Evolutionary conservation across 305 asterid species (phyloP).

Genomic region (Ilex paraguariensis): DNA sequence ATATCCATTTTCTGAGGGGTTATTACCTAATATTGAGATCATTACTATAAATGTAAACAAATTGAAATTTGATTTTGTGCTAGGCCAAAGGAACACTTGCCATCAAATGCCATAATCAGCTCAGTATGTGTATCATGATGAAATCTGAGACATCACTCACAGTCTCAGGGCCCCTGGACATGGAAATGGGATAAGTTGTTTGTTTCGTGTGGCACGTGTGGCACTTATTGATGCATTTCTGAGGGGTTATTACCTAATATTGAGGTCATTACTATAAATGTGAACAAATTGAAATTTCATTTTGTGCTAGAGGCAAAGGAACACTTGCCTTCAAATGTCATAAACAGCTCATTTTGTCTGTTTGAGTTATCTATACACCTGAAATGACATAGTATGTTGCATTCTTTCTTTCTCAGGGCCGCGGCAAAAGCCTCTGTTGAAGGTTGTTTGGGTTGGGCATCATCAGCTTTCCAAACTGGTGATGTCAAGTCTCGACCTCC

Average conservation of each 20-base stretch:
- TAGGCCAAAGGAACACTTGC: not conserved
- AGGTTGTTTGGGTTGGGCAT: slow-evolving; percentile 36
- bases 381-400: not conserved
- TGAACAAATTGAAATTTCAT: too few relatives aligned
- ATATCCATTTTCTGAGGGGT: too few relatives aligned
- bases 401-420: slow-evolving; percentile 34
- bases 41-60: too few relatives aligned
- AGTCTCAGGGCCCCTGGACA: too few relatives aligned
- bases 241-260: too few relatives aligned
- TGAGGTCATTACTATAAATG: too few relatives aligned
- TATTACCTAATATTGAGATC: too few relatives aligned
- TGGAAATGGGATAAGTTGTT: too few relatives aligned
- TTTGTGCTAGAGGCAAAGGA: not conserved
- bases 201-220: too few relatives aligned
- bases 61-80: not conserved
- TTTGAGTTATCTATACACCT: not conserved
- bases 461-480: slow-evolving; percentile 34
- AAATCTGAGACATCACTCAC: too few relatives aligned
- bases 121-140: too few relatives aligned
- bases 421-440: slow-evolving; percentile 27
- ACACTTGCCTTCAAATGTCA: not conserved
- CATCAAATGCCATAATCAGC: not conserved
- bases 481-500: slow-evolving; percentile 37
- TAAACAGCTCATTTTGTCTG: not conserved
- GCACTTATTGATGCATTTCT: too few relatives aligned